phyloP scores from a whole-genome alignment of 176 grass and related monocot genomes.

The Oryza longistaminata region DNA sequence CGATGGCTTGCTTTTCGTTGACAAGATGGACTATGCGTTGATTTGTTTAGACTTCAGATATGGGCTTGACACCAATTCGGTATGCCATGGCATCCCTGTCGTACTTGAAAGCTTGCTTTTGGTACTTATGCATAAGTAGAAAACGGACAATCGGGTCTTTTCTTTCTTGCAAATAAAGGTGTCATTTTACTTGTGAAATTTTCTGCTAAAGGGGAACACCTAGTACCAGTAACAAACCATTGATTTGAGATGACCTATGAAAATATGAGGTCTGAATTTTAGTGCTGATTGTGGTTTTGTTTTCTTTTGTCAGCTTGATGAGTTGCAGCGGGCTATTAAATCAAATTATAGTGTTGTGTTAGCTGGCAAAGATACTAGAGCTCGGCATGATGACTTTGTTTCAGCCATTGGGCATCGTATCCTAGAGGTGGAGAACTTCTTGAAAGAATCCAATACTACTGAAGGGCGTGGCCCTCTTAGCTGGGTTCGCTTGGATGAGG shows the following conservation, averaged over 20 bases:
- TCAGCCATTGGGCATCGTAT: conserved; percentile 53
- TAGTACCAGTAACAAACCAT: background rate
- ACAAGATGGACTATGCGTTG: background rate
- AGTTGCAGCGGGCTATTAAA: conserved; percentile 46
- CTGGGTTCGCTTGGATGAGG: conserved; percentile 60
- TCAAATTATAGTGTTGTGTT: conserved; percentile 33
- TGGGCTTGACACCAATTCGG: background rate
- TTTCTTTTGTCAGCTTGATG: conserved; percentile 54
- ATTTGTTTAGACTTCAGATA: background rate
- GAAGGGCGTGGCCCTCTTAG: conserved; percentile 25
- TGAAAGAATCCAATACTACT: conserved; percentile 39
- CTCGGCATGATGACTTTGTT: conserved; percentile 56
- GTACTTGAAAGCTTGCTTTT: background rate
- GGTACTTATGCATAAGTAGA: background rate
- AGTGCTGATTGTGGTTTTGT: background rate
- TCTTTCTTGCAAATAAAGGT: background rate
- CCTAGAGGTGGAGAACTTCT: conserved; percentile 43
- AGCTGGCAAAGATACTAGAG: conserved; percentile 45
- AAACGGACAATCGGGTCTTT: background rate
- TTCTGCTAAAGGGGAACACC: background rate
- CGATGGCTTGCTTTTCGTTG: background rate
- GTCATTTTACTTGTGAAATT: background rate
- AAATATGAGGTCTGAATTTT: conserved; percentile 16
- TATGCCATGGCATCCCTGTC: background rate
- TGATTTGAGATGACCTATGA: background rate